A percentile compares a stretch with the other conserved stretches of the same genome.
These are phyloP conservation scores for Fusarium dimerum DNA, from an alignment of 2,329 filamentous ascomycete genomes.

Conservation along the genomic window DNA sequence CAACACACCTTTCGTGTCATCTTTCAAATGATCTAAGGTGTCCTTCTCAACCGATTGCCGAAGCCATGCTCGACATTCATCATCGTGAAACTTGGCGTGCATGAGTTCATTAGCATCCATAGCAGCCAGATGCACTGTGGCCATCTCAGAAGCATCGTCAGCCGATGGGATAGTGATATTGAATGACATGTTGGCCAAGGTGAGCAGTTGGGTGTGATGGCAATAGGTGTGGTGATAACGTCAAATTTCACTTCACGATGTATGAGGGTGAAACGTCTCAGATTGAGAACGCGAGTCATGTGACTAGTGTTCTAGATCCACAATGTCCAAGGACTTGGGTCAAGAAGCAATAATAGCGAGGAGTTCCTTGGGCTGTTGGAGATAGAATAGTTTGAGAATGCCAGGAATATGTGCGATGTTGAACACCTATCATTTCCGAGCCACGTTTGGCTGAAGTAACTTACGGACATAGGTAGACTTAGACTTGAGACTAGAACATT, in stretches of 20 bases:
- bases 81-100: conserved; percentile 42
- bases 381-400: background rate
- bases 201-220: background rate
- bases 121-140: conserved; percentile 38
- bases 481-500: too few relatives aligned
- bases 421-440: too few relatives aligned
- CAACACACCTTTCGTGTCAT: conserved; percentile 32
- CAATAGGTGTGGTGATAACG: background rate
- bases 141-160: conserved; percentile 25
- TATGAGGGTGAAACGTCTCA: background rate
- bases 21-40: conserved; percentile 30
- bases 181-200: conserved; percentile 28
- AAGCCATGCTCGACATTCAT: conserved; percentile 31
- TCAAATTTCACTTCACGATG: background rate
- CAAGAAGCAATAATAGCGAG: background rate
- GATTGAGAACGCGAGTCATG: background rate
- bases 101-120: conserved; percentile 42
- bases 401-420: background rate
- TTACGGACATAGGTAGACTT: too few relatives aligned
- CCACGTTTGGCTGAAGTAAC: too few relatives aligned
- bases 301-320: background rate
- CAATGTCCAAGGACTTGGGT: background rate
- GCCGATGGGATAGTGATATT: conserved; percentile 27
- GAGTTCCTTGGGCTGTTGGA: background rate
- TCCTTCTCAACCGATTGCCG: conserved; percentile 33